Conservation (phyloP, 2,329 filamentous ascomycete genomes). For the Aspergillus ustus region DNA sequence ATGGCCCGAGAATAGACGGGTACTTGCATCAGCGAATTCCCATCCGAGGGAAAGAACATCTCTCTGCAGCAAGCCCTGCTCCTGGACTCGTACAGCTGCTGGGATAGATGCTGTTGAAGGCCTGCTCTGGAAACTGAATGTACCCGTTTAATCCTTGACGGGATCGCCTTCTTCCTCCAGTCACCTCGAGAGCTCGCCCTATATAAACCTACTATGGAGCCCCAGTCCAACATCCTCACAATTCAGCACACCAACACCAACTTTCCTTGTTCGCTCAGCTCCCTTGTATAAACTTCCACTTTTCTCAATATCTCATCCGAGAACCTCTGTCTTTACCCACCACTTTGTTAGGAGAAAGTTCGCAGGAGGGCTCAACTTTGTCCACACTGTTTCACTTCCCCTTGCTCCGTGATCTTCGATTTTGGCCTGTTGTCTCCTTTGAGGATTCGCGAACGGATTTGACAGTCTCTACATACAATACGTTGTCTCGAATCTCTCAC, state of each 20-base stretch:
- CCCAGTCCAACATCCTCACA: conserved; percentile 16
- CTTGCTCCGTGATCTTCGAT: conserved; percentile 14
- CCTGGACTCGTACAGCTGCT: conserved; percentile 25
- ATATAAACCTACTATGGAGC: conserved; percentile 30
- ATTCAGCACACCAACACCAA: conserved; percentile 16
- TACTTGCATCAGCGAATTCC: conserved; percentile 24
- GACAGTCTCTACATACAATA: background rate
- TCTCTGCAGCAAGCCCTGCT: conserved; percentile 23
- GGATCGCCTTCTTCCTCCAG: conserved; percentile 15
- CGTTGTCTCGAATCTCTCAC: background rate
- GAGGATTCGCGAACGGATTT: background rate
- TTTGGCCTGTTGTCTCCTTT: background rate
- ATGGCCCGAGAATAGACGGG: conserved; percentile 25
- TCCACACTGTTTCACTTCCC: conserved; percentile 15
- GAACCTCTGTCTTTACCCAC: background rate
- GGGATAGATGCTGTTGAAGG: conserved; percentile 18
- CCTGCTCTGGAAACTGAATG: conserved; percentile 18
- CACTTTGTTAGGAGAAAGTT: background rate
- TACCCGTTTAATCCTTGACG: conserved; percentile 19
- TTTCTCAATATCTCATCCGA: conserved; percentile 1
- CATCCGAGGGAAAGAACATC: conserved; percentile 16
- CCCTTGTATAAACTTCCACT: background rate
- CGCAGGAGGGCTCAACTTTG: background rate
- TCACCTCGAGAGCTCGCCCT: conserved; percentile 22
- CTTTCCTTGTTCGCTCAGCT: background rate